Conservation (phyloP, 768 basidiomycete genomes). For the Leccinum pellstonianum region DNA sequence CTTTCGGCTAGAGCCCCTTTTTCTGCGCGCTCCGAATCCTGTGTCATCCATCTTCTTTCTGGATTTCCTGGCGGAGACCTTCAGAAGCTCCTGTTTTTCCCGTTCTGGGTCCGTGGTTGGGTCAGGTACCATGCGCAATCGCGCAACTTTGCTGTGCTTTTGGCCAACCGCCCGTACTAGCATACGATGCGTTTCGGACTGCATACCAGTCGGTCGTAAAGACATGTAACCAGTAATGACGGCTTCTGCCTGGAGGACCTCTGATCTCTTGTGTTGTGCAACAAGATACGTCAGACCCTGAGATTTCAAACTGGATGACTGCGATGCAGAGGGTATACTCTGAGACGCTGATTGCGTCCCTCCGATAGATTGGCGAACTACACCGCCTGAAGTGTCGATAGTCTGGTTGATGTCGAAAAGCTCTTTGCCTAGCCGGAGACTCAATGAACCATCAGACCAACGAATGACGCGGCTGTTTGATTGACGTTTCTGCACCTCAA, state of each 20-base stretch:
- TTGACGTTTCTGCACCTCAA: slow-evolving; percentile 60
- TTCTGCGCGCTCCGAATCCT: slow-evolving; percentile 47
- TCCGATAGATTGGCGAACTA: slow-evolving; percentile 58
- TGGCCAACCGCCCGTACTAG: slow-evolving; percentile 84
- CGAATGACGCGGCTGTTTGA: slow-evolving; percentile 89
- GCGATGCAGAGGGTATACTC: slow-evolving; percentile 40
- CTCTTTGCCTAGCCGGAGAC: slow-evolving; percentile 90
- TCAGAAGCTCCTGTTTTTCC: slow-evolving; percentile 66
- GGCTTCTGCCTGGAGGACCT: slow-evolving; percentile 85
- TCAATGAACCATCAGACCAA: slow-evolving; percentile 94
- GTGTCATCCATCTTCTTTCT: slow-evolving; percentile 55
- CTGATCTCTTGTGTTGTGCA: slow-evolving; percentile 82
- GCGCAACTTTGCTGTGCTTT: slow-evolving; percentile 78
- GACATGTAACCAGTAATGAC: slow-evolving; percentile 81
- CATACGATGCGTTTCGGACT: slow-evolving; percentile 86
- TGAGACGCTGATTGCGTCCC: slow-evolving; percentile 42
- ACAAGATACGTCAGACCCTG: slow-evolving; percentile 88
- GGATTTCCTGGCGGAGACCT: slow-evolving; percentile 61
- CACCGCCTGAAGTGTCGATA: slow-evolving; percentile 71
- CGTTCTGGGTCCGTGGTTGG: slow-evolving; percentile 75
- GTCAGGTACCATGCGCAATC: slow-evolving; percentile 77
- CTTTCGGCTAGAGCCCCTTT: slow-evolving; percentile 44
- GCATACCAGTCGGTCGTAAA: slow-evolving; percentile 85
- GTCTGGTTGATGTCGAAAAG: slow-evolving; percentile 86
- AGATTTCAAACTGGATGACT: slow-evolving; percentile 41